phyloP scores from a whole-genome alignment of 306 rosid species.

The Medicago truncatula region MtrunA17r5.0-ANR NC_053043.1:11176001-11176500 shows the following conservation, averaged over 20 bases:
- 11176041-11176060: conserved; percentile 50
- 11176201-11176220: not conserved
- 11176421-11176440: too few relatives aligned
- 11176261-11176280: not conserved
- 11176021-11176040: conserved; percentile 37
- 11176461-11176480: too few relatives aligned
- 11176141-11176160: not conserved
- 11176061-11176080: conserved; percentile 27
- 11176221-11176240: not conserved
- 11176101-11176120: not conserved
- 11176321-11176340: too few relatives aligned
- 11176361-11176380: too few relatives aligned
- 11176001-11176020: conserved; percentile 39
- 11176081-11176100: not conserved
- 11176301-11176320: too few relatives aligned
- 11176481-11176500: too few relatives aligned
- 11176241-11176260: not conserved
- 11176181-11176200: not conserved
- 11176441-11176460: too few relatives aligned
- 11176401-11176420: too few relatives aligned
- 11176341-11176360: too few relatives aligned
- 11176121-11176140: not conserved
- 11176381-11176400: too few relatives aligned
- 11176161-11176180: conserved; percentile 23
- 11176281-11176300: not conserved